Evolutionary conservation across 495 filamentous ascomycete species (phyloP).

Genomic region (Hyaloscypha bicolor): DNA sequence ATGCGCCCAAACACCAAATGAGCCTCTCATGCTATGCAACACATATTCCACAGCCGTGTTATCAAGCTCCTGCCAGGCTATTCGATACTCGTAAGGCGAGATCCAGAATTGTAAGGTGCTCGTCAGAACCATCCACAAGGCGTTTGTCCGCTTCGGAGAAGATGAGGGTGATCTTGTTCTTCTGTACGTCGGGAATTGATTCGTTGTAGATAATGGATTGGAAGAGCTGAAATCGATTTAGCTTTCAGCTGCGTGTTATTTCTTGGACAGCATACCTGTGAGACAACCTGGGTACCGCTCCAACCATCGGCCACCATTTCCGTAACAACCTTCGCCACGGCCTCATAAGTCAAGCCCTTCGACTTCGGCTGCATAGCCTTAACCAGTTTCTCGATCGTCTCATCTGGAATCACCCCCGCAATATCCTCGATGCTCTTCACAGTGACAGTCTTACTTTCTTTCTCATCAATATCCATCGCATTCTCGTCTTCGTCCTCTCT

Average conservation of each 20-base stretch:
- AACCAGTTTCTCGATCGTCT: constrained; percentile 68
- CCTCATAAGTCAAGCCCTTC: constrained; percentile 66
- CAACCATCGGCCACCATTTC: constrained; percentile 96
- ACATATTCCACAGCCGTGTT: background rate
- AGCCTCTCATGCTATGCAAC: constrained; percentile 16
- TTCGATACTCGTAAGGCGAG: constrained; percentile 77
- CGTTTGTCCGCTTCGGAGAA: constrained; percentile 96
- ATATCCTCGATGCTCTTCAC: constrained; percentile 87
- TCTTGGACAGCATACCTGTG: constrained; percentile 57
- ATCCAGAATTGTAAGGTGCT: constrained; percentile 89
- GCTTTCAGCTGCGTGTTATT: background rate
- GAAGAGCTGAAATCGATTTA: constrained; percentile 65
- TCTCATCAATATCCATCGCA: constrained; percentile 58
- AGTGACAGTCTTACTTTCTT: constrained; percentile 55
- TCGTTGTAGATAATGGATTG: constrained; percentile 83
- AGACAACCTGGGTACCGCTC: constrained; percentile 89
- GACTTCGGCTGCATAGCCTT: constrained; percentile 77
- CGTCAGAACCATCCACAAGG: constrained; percentile 95
- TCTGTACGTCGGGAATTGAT: constrained; percentile 75
- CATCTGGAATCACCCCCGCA: constrained; percentile 85
- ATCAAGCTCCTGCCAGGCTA: constrained; percentile 56
- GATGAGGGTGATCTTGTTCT: constrained; percentile 84
- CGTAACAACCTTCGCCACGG: constrained; percentile 75
- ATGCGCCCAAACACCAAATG: background rate
- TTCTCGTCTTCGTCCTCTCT: constrained; percentile 46